These are phyloP conservation scores for Eimeria brunetti DNA, from an alignment of 169 alveolate species.

Conservation along the genomic window DNA sequence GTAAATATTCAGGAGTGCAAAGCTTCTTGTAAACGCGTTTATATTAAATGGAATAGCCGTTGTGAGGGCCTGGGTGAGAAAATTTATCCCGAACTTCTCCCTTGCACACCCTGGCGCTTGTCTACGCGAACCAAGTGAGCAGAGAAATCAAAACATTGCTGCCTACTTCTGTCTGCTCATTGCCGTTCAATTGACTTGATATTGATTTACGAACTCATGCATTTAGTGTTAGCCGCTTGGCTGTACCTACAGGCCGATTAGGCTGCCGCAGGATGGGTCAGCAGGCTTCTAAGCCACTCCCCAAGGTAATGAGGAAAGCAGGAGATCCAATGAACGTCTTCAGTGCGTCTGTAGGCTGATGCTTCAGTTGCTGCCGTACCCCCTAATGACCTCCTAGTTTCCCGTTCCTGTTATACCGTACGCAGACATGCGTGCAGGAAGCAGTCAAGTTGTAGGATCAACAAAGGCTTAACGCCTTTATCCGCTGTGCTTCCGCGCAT, in stretches of 20 bases:
- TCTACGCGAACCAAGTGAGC: neutral
- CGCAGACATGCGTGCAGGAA: neutral
- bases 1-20: neutral
- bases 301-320: constrained; percentile 42
- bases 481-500: neutral
- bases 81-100: neutral
- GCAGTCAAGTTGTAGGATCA: neutral
- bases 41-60: neutral
- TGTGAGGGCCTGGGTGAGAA: neutral
- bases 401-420: neutral
- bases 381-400: neutral
- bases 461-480: neutral
- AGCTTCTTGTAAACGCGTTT: neutral
- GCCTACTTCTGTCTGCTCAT: neutral
- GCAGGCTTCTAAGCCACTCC: constrained; percentile 44
- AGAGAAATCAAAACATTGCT: neutral
- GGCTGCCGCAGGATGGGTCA: constrained; percentile 14
- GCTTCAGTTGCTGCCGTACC: neutral
- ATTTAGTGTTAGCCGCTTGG: neutral
- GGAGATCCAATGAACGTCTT: constrained; percentile 60
- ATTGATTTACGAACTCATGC: neutral
- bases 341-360: constrained; percentile 6
- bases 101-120: neutral
- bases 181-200: neutral
- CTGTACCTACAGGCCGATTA: neutral